These are phyloP conservation scores for Lonicera japonica DNA, from an alignment of 129 eudicot genomes.

Conservation along the genomic window DNA sequence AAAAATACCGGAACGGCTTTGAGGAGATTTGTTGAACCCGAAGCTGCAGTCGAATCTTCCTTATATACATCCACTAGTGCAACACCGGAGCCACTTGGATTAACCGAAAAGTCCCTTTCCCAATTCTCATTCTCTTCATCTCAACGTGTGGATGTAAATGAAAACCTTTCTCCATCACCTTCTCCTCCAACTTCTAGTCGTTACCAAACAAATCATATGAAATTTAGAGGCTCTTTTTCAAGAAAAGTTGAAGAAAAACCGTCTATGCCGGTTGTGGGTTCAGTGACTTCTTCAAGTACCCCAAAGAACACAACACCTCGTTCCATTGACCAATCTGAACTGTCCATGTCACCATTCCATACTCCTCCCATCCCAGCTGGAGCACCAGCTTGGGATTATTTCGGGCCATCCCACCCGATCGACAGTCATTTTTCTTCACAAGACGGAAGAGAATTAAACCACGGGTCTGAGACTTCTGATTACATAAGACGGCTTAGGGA, in stretches of 20 bases:
- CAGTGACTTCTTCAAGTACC: conserved; percentile 53
- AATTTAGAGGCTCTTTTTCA: conserved; percentile 46
- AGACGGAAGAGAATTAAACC: conserved; percentile 35
- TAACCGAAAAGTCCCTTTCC: conserved; percentile 43
- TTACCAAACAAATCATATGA: conserved; percentile 66
- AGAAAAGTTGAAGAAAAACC: conserved; percentile 86
- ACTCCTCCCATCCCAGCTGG: conserved; percentile 30
- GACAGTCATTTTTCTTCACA: conserved; percentile 55
- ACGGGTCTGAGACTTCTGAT: conserved; percentile 24
- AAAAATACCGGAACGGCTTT: conserved; percentile 57
- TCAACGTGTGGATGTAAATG: conserved; percentile 36
- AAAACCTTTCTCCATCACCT: conserved; percentile 55
- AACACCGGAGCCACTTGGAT: conserved; percentile 52
- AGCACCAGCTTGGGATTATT: conserved; percentile 91
- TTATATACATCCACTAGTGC: conserved; percentile 48
- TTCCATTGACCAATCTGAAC: conserved; percentile 36
- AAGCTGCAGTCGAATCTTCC: conserved; percentile 40
- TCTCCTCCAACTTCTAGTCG: conserved; percentile 57
- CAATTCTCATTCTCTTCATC: conserved; percentile 60
- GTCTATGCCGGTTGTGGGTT: conserved; percentile 41
- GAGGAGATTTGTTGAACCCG: conserved; percentile 72
- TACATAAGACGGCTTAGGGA: conserved; percentile 21
- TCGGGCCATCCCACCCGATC: conserved; percentile 68
- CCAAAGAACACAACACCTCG: conserved; percentile 46
- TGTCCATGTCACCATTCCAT: conserved; percentile 22